These are phyloP conservation scores for Candolleomyces aberdarensis DNA, from an alignment of 768 basidiomycete genomes.

Conservation along the genomic window DNA sequence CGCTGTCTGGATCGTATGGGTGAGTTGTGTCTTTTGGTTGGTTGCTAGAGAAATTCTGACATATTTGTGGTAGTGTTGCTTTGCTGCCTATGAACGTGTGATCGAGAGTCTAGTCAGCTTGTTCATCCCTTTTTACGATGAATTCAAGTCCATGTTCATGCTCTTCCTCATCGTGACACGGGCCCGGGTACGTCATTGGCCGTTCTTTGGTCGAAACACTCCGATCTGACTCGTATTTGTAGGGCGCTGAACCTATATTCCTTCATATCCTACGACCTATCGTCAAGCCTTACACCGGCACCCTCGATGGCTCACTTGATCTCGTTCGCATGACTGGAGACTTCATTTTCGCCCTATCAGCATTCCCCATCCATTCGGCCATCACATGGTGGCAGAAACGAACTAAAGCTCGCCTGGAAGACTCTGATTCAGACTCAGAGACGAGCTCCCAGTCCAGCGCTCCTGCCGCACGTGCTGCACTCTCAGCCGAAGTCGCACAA, in stretches of 20 bases:
- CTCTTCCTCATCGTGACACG: constrained; percentile 76
- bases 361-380: constrained; percentile 35
- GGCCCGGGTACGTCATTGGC: constrained; percentile 51
- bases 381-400: constrained; percentile 34
- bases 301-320: constrained; percentile 65
- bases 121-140: constrained; percentile 81
- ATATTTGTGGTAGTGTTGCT: constrained; percentile 49
- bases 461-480: neutral
- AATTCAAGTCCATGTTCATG: constrained; percentile 71
- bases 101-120: constrained; percentile 63
- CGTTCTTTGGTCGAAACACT: neutral
- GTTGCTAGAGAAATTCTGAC: neutral
- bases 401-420: constrained; percentile 10
- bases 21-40: constrained; percentile 28
- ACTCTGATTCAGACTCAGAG: neutral
- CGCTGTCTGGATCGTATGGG: constrained; percentile 86
- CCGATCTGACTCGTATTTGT: neutral
- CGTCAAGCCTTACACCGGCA: constrained; percentile 67
- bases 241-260: constrained; percentile 87
- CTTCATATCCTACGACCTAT: constrained; percentile 78
- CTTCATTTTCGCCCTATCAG: constrained; percentile 43
- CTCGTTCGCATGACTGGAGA: constrained; percentile 62
- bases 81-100: constrained; percentile 63
- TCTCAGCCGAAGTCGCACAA: neutral
- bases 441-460: neutral